A percentile compares a stretch with the other conserved stretches of the same genome.
These are phyloP conservation scores for Fremontodendron californicum DNA, from an alignment of 345 rosid genomes.

Conservation along the genomic window DNA sequence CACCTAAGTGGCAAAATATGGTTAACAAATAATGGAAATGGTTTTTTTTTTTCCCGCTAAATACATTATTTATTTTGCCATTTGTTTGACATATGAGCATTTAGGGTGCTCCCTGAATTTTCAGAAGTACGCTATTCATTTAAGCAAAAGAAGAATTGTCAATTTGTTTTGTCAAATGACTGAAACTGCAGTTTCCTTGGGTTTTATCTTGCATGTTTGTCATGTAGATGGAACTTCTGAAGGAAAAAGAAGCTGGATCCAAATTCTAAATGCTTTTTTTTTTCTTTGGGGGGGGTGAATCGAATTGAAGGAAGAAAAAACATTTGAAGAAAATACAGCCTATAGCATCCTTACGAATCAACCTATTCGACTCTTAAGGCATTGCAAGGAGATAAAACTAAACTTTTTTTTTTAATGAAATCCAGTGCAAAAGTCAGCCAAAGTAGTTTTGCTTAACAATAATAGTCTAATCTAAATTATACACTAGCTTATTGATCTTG, in stretches of 20 bases:
- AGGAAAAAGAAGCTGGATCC: neutral
- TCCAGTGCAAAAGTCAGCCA: neutral
- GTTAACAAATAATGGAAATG: neutral
- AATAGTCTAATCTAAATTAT: neutral
- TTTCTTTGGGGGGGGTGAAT: neutral
- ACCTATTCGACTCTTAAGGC: neutral
- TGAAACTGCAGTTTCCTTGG: neutral
- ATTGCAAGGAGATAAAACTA: neutral
- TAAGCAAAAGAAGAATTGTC: neutral
- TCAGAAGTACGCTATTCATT: neutral
- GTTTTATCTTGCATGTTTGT: neutral
- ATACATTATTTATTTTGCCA: neutral
- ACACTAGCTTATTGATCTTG: neutral
- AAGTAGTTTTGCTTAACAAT: neutral
- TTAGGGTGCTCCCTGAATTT: neutral
- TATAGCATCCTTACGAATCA: neutral
- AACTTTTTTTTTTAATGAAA: neutral
- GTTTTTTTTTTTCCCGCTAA: neutral
- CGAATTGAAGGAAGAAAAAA: neutral
- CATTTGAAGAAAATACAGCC: neutral
- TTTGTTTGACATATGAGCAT: neutral
- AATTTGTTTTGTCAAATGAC: neutral
- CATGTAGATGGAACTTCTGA: neutral
- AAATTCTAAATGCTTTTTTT: neutral
- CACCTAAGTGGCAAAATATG: neutral